Base-by-base conservation (phyloP, 2,329 filamentous ascomycete species). In the Epichloe uncinata region DNA sequence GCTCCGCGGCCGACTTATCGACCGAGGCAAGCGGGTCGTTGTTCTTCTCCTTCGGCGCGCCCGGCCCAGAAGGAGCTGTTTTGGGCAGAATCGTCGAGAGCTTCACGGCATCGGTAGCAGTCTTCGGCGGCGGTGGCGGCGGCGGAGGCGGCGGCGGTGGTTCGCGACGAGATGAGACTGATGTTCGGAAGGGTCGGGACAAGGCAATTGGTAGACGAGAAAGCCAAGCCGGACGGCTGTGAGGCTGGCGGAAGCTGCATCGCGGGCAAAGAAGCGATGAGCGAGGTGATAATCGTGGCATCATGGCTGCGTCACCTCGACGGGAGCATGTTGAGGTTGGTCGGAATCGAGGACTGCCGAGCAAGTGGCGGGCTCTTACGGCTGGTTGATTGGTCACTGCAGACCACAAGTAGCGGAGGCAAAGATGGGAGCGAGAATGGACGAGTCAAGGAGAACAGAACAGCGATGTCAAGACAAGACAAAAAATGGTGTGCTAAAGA, bases 1-100 rank as follows among this genome's bases (percentile, higher is more conserved):
- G 94, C 69, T 96, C 87, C 59, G 90, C 82, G 18, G 81, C 83
- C 47, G 80, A 81, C 58, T 69, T 70, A 18, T 69, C 66, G 33
- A 57, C 56, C 9, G 51, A 42, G 33, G 60, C 60, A 42, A 69
- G 63, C 44, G 64, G 63, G 45, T 68, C 65, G 54, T 56, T 57
- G 12, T 57, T 55, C 18, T 57, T 50, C 18, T 57, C 49, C 2
- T 54, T 52, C 26, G 57, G 43, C 5, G 54, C 50, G 18, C 55
- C 53, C 11, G 53, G 55, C 1, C 58, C 47, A 16, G 53, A 13
- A 12, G 47, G 35, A 22, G 26, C 33, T n/a, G 44, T 33, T 45
- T 52, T 42, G 41, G 50, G 41, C 30, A 46, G 38, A 16, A 45
- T 54, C 9, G 26, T 44, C 2, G 47, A 41, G 38, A 48, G 48